Evolutionary conservation across 345 rosid species (phyloP), one percentile per base, ranked within the genome.

Genomic region (Pseudoturritis turrita): DNA sequence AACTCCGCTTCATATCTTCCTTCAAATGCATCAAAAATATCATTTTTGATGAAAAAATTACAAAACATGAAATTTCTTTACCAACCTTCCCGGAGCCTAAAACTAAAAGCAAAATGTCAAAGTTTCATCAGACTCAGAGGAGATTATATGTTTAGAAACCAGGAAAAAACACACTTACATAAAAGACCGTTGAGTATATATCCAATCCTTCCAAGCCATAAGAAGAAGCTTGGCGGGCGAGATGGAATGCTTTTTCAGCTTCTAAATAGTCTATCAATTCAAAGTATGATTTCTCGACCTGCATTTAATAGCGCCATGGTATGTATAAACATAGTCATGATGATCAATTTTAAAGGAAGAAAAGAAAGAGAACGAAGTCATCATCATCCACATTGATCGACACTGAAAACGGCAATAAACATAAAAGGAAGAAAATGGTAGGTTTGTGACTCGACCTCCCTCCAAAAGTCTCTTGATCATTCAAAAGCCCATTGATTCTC

Each of bases 1-100:
- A 95, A 82, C 99, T 91, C 62, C 91, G 78, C 81, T 89, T 91
- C 99, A 95, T 91, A 71, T 89, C 99, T 78, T 95, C 98, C 86
- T 95, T 95, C 75, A 95, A 87, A 82, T 95, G 99, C 99, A 91
- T 89, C 78, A 79, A 75, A 31, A 75, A 46, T 12, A 21, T 10
- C n/a, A n/a, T n/a, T n/a, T n/a, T n/a, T n/a, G n/a, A n/a, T n/a
- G n/a, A n/a, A n/a, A n/a, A n/a, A n/a, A n/a, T 39, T 7, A 31
- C 15, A 40, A 28, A 21, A 15, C 6, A 50, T 40, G 62, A 6
- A 9, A n/a, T 7, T n/a, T 54, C 7, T 39, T 66, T 17, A 22
- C 49, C 15, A 53, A 62, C 13, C 61, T 49, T 19, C 9, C 18
- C 25, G 13, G 54, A 71, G 31, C 18, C 41, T 18, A 45, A 18